Conservation (phyloP, 768 basidiomycete species). For the Podaxis sp. region DNA sequence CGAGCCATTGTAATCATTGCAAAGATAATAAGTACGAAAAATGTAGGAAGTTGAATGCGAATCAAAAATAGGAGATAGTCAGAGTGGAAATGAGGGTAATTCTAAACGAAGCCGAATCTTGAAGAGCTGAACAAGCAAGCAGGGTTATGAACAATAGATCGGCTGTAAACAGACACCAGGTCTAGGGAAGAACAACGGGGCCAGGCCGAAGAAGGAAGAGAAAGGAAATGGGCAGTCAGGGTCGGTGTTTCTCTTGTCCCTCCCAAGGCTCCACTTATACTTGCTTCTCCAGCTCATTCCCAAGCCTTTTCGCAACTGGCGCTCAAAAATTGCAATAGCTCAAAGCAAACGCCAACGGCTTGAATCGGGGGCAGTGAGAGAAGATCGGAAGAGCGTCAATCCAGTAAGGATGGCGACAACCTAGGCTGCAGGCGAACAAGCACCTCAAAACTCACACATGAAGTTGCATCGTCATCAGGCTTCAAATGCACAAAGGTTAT, state of each 20-base stretch:
- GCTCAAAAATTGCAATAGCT: not conserved
- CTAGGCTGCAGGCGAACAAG: not conserved
- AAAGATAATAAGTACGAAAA: not conserved
- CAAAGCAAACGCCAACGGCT: not conserved
- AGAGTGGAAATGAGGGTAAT: not conserved
- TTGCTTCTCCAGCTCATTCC: not conserved
- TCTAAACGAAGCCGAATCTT: not conserved
- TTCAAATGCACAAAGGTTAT: no score
- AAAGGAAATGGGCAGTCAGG: not conserved
- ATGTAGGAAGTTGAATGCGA: not conserved
- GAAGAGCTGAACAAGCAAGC: not conserved
- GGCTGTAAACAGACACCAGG: slow-evolving; percentile 9
- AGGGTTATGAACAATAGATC: not conserved
- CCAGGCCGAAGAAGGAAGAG: not conserved
- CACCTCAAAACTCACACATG: no score
- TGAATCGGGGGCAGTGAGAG: not conserved
- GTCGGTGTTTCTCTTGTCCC: not conserved
- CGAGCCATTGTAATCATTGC: not conserved
- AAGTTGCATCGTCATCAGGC: no score
- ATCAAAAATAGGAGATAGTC: slow-evolving; percentile 10
- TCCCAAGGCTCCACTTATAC: not conserved
- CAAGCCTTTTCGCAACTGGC: not conserved
- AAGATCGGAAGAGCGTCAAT: not conserved
- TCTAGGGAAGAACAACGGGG: not conserved
- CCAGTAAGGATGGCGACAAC: not conserved